These are phyloP conservation scores for Neocatenulostroma microsporum DNA, from an alignment of 2,329 filamentous ascomycete genomes.

Conservation along the genomic window DNA sequence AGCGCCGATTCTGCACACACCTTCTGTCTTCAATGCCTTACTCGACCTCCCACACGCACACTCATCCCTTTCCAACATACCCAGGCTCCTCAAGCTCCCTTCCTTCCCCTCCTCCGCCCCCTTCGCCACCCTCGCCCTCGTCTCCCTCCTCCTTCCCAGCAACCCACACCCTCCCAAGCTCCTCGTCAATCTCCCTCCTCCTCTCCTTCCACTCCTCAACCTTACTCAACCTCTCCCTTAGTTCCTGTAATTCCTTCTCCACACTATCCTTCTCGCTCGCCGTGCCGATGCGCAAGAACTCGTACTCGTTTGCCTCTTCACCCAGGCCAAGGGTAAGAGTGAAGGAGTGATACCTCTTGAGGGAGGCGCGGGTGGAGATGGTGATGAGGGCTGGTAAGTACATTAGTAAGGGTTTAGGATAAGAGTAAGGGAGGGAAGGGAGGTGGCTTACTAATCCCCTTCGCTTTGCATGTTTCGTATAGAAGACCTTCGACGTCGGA, in stretches of 20 bases:
- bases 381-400: constrained; percentile 84
- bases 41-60: no score
- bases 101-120: no score
- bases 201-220: constrained; percentile 79
- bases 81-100: no score
- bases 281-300: constrained; percentile 88
- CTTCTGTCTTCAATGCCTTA: no score
- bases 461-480: constrained; percentile 88
- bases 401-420: no score
- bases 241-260: constrained; percentile 79
- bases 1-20: no score
- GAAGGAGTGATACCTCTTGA: constrained; percentile 93
- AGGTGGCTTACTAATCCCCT: constrained; percentile 82
- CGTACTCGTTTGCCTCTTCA: constrained; percentile 76
- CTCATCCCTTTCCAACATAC: no score
- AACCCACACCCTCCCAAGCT: constrained; percentile 61
- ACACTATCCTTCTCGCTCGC: constrained; percentile 88
- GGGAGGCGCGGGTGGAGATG: constrained; percentile 84
- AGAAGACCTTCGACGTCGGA: constrained; percentile 89
- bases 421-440: no score
- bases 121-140: constrained; percentile 47
- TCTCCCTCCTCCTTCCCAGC: neutral
- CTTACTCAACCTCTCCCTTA: constrained; percentile 69
- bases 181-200: constrained; percentile 70
- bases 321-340: constrained; percentile 80